Evolutionary conservation across 2,329 filamentous ascomycete species (phyloP), one percentile per base, ranked within the genome.

Genomic region (Exophiala sideris): DNA sequence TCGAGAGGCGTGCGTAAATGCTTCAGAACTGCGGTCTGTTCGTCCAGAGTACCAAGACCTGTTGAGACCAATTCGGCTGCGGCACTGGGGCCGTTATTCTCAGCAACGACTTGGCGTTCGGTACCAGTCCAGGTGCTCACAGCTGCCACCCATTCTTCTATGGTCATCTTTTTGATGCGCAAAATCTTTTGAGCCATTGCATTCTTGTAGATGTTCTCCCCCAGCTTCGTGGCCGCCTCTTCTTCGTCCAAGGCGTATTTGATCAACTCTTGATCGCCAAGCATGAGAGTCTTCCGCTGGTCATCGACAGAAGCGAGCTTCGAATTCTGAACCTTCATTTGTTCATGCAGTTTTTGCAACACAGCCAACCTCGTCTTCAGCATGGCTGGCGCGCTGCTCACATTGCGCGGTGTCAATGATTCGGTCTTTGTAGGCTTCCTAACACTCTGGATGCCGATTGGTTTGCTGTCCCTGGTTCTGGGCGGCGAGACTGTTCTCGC

Each of bases 131-230:
- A 58, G 12, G 72, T 67, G 41, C 86, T 62, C 32, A 78, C 74
- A 48, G 86, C 83, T 29, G 82, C 78, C 56, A 82, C 81, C 89
- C 91, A 97, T 44, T 88, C 80, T 3, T 79, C 76, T 2, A 83
- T 66, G 0, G 76, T 77, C 87, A 95, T 91, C 58, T 86, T 87
- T 66, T 87, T 89, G 66, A 91, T 84, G 40, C 79, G 78, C 63
- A 87, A 79, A 54, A 97, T 86, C 33, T 84, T 84, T 61, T 90
- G 88, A 67, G 91, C 95, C 68, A 97, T 83, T 21, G 91, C 76
- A 64, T 95, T 96, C 6, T 80, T 76, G 66, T 99, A 99, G 24
- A 97, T 83, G 0, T 79, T 86, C 12, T 85, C 83, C 10, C 76
- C 77, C 11, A 61, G 41, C 21, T 51, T 59, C 1, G 49, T 56